Base-by-base conservation (phyloP, 2,329 filamentous ascomycete species). In the Grosmannia penicillata region DNA sequence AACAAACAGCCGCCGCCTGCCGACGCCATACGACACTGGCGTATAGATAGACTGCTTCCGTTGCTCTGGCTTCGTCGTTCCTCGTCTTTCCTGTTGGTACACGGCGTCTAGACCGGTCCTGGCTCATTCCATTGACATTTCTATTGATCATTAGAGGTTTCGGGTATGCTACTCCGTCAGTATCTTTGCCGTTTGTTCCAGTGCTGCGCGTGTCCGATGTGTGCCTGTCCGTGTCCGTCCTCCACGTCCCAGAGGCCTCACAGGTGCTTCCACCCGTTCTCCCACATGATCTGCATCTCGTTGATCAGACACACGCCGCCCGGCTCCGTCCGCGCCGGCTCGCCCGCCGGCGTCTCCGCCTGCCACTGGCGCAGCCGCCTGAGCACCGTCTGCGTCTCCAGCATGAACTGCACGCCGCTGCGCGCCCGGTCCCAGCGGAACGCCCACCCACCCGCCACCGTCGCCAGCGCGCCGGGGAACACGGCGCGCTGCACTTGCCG, bases 251-350 rank as follows among this genome's bases (percentile, higher is more conserved):
- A 32, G 17, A 8, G 6, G 2, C 6, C 23, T 44, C 36, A 73
- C 37, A 72, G 52, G 54, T 75, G 70, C 43, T 65, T 68, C 70
- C 70, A 75, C 22, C 70, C 70, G 49, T 72, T 72, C 47, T 58
- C 54, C 52, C 65, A 68, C 55, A 74, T 60, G 45, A 75, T 66
- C 48, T 73, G 69, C 66, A 71, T 73, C 54, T 74, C 70, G 47
- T 73, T 67, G 39, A 74, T 68, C 41, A 73, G 57, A 48, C 70
- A 74, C 18, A 61, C 58, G 10, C 55, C 54, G 4, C 69, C 69
- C 11, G 56, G 55, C 48, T 72, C 61, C 33, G 45, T 50, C 28
- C 55, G 53, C 21, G 40, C 46, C 17, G 41, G 36, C 31, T 54
- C 49, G 4, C 53, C 58, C 6, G 43, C 37, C 0, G 55, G 55